Percentiles rank a stretch among this genome's conserved stretches.
phyloP scores from a whole-genome alignment of 768 basidiomycete species.

The Leccinum arenicola region DNA sequence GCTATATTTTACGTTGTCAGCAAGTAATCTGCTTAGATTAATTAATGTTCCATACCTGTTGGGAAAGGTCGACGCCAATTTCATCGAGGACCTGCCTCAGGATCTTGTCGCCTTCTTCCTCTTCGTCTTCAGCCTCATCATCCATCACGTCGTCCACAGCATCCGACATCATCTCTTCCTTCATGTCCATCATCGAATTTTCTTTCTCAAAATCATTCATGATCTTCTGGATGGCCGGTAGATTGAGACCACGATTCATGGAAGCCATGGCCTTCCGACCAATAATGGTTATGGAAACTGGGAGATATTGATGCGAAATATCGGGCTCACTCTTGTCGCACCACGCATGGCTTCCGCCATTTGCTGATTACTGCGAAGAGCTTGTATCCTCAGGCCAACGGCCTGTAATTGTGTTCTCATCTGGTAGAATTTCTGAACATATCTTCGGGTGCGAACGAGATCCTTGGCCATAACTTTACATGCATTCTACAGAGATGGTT shows the following conservation, averaged over 20 bases:
- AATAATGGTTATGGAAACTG: constrained; percentile 3
- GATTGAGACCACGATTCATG: constrained; percentile 95
- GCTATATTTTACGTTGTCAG: constrained; percentile 42
- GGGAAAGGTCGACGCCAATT: constrained; percentile 89
- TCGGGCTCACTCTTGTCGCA: constrained; percentile 79
- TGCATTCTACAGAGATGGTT: constrained; percentile 64
- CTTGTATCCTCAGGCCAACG: constrained; percentile 92
- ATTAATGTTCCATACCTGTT: constrained; percentile 52
- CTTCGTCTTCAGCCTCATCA: constrained; percentile 88
- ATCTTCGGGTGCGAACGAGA: constrained; percentile 91
- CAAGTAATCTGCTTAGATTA: not conserved
- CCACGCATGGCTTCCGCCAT: constrained; percentile 99
- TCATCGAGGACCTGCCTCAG: constrained; percentile 95
- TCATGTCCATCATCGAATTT: constrained; percentile 99
- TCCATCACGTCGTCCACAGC: constrained; percentile 98
- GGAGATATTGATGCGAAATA: not conserved
- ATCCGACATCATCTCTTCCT: constrained; percentile 99
- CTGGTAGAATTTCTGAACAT: constrained; percentile 97
- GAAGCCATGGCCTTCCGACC: constrained; percentile 85
- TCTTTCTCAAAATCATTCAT: constrained; percentile 99
- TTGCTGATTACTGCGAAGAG: constrained; percentile 93
- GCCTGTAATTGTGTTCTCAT: constrained; percentile 99
- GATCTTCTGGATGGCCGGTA: constrained; percentile 91
- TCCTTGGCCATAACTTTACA: constrained; percentile 99
- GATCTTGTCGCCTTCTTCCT: constrained; percentile 94